Evolutionary conservation across 768 basidiomycete species (phyloP), one percentile per base, ranked within the genome.

Genomic region (Suillus fuscotomentosus): DNA sequence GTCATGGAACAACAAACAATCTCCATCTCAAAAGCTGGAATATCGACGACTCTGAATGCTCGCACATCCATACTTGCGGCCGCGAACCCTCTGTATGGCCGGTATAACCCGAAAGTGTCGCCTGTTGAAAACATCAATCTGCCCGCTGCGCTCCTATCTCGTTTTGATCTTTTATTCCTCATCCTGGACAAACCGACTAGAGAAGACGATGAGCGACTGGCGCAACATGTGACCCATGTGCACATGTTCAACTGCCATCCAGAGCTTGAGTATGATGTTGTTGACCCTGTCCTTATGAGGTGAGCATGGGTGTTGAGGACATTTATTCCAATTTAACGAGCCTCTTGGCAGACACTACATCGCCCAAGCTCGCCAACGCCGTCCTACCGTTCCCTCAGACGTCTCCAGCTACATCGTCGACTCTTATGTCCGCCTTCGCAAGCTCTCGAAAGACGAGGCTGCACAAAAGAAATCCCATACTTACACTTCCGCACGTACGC

Each of bases 1-100:
- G 97, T 99, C 65, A 99, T 99, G 97, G 97, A 99, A 78, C 97
- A 99, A 76, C 97, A 99, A 79, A 99, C 97, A 0, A 98, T 99
- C 63, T 99, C 97, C 3, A 99, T 99, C 67, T 97, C 97, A 50
- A 99, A 99, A 78, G 97, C 97, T 5, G 97, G 97, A 27, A 99
- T 99, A 73, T 96, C 97, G 10, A 99, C 97, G 9, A 99, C 97
- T 1, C 83, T 99, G 55, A 99, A 99, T 71, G 97, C 97, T 31
- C 89, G 97, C 60, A 97, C 97, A 2, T 99, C 97, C 9, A 94
- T 99, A 72, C 87, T 99, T 15, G 97, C 97, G 3, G 97, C 97
- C 13, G 97, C 97, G 63, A 99, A 99, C 77, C 97, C 97, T 42
- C 81, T 99, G 0, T 99, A 97, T 70, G 97, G 97, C 34, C 92